Base-by-base conservation (phyloP, 192 early-diverging fungal genomes). In the Coemansia sp. region DNA sequence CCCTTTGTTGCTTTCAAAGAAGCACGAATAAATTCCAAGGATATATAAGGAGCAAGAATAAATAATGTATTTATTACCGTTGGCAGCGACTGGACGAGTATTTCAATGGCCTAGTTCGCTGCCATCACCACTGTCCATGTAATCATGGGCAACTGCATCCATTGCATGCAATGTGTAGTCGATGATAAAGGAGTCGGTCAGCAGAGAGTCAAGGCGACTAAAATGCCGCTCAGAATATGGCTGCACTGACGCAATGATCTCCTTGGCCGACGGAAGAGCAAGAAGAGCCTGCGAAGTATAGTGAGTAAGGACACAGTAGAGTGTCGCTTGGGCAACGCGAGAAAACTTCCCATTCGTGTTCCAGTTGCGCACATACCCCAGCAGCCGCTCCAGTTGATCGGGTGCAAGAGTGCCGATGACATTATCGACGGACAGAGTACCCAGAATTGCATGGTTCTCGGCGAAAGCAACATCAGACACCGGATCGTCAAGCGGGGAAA, bases 201-300 rank as follows among this genome's bases (percentile, higher is more conserved):
- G 67, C 41, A 95, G 58, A 49, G 85, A 77, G 66, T 95, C 92
- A 0, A 95, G 81, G 41, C 93, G 88, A 61, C 87, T 85, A 73
- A 91, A 94, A 76, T 98, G 95, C 43, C 96, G 89, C 63, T 98
- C 93, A 18, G 94, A 92, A 73, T 98, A 99, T 26, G 95, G 90
- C 48, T 94, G 63, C 33, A 98, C 71, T 21, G 90, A 90, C 23
- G 97, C 89, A 38, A 96, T 79, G 44, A 96, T 64, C 60, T 95
- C 92, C 78, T 95, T 95, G 39, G 90, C 88, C 30, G 90, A 89
- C 6, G 90, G 87, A n/a, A 98, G 77, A 41, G 88, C 84, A 46
- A 91, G 81, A 53, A 98, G 79, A 21, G 85, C 69, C 63, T 93
- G 85, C 0, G 89, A 82, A n/a, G 85, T 79, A 57, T 87, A 89